These are phyloP conservation scores for Clitopilus hobsonii DNA, from an alignment of 768 basidiomycete species.

Conservation along the genomic window DNA sequence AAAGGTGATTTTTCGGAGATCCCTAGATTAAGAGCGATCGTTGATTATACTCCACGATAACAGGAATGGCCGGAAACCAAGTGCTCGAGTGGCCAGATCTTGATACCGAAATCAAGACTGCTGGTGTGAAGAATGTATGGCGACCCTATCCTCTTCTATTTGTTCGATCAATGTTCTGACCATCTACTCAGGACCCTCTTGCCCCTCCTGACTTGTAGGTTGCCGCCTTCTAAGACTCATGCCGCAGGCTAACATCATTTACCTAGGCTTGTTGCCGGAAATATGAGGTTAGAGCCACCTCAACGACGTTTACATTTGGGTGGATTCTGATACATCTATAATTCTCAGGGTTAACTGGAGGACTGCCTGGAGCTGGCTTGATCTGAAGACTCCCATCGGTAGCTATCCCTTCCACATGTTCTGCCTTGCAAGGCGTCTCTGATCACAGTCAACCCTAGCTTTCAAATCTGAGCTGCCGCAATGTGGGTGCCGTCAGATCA, in stretches of 20 bases:
- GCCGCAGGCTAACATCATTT: background rate
- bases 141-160: background rate
- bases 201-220: conserved; percentile 39
- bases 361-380: conserved; percentile 28
- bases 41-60: background rate
- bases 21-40: background rate
- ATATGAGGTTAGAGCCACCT: conserved; percentile 31
- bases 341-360: conserved; percentile 40
- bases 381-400: conserved; percentile 39
- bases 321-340: background rate
- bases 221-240: background rate
- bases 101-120: conserved; percentile 58
- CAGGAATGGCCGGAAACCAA: conserved; percentile 58
- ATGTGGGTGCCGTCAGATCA: conserved; percentile 21
- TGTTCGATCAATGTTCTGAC: background rate
- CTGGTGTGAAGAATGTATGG: conserved; percentile 42
- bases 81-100: conserved; percentile 59
- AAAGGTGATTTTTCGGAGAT: conserved; percentile 29
- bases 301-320: background rate
- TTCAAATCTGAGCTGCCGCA: conserved; percentile 38
- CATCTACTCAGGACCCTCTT: conserved; percentile 29
- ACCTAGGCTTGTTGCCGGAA: conserved; percentile 34
- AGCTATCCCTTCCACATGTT: conserved; percentile 5
- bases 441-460: conserved; percentile 19
- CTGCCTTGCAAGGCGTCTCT: background rate